phyloP scores from a whole-genome alignment of 768 basidiomycete species.

The Termitomyces sp. region DNA sequence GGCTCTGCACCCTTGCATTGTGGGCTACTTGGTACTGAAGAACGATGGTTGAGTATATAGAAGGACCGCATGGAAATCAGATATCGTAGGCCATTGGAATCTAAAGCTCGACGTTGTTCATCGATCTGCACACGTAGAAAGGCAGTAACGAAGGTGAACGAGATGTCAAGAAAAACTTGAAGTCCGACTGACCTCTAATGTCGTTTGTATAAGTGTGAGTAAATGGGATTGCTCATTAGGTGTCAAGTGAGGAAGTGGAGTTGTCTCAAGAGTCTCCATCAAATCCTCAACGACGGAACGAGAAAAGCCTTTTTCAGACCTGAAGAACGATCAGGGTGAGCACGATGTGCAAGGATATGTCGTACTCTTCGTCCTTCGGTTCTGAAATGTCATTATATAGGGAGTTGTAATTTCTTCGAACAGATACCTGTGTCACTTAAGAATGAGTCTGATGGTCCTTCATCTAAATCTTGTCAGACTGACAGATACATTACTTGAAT shows the following conservation, averaged over 20 bases:
- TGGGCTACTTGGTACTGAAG: constrained; percentile 44
- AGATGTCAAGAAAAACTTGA: neutral
- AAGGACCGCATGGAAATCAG: constrained; percentile 91
- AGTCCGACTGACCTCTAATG: constrained; percentile 63
- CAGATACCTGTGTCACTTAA: constrained; percentile 2
- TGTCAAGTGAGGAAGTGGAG: constrained; percentile 66
- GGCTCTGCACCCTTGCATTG: constrained; percentile 34
- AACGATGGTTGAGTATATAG: constrained; percentile 74
- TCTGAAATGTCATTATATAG: constrained; percentile 46
- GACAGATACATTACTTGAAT: constrained; percentile 15
- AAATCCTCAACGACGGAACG: constrained; percentile 55
- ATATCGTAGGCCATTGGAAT: constrained; percentile 90
- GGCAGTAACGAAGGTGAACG: neutral
- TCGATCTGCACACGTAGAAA: constrained; percentile 54
- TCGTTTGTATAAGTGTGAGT: constrained; percentile 79
- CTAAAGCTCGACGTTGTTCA: constrained; percentile 84
- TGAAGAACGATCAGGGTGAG: constrained; percentile 20
- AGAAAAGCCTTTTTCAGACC: constrained; percentile 53
- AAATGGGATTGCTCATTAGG: constrained; percentile 81
- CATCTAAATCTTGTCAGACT: neutral
- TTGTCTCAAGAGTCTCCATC: constrained; percentile 56
- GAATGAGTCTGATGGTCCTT: neutral
- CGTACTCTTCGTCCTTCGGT: constrained; percentile 44
- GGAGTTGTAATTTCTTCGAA: constrained; percentile 38
- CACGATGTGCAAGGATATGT: neutral